Evolutionary conservation across 441 rosid genomes (phyloP), one percentile per base, ranked within the genome.

Genomic region (Monsonia emarginata): DNA sequence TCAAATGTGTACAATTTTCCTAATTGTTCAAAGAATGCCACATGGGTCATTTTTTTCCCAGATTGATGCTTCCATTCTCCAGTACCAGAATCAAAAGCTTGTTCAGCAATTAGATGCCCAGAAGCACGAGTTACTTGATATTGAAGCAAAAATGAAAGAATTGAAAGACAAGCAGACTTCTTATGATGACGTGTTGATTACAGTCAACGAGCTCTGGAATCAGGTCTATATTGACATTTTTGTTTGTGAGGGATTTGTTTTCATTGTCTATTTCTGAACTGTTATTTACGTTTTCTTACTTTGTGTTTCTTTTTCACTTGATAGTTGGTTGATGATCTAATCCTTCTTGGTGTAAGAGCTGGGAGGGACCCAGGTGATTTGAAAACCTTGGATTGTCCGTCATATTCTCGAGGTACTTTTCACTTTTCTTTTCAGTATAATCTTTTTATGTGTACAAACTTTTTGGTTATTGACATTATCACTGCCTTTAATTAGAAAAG

Each of bases 311-410:
- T 65, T 38, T 44, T 50, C 62, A 58, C 62, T 28, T 10, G 31
- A 8, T 14, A 86, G 98, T 84, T 94, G 83, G 89, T 83, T 66
- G 97, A 91, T 84, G 97, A 94, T 79, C 76, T 94, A 71, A 69
- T 88, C 66, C 74, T 91, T 54, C 86, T 94, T 68, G 93, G 88
- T 67, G 77, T 82, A 66, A 85, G 85, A 69, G 93, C 86, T 73
- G 97, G 97, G 48, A 83, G 82, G 16, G 82, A 75, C 63, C 80
- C 65, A 64, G 72, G 79, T 60, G 77, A 72, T 76, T 72, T 86
- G 50, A 71, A 66, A 32, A 73, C 69, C 60, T 75, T 87, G 83
- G 84, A 82, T 72, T 66, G 60, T 69, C 78, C 73, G 21, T 85
- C 80, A 16, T 66, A 66, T 65, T 70, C 74, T 50, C 85, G 82